Percentiles rank a stretch among this genome's conserved stretches.
These are phyloP conservation scores for Spiromastix sp. DNA, from an alignment of 2,329 filamentous ascomycete genomes.

Conservation along the genomic window DNA sequence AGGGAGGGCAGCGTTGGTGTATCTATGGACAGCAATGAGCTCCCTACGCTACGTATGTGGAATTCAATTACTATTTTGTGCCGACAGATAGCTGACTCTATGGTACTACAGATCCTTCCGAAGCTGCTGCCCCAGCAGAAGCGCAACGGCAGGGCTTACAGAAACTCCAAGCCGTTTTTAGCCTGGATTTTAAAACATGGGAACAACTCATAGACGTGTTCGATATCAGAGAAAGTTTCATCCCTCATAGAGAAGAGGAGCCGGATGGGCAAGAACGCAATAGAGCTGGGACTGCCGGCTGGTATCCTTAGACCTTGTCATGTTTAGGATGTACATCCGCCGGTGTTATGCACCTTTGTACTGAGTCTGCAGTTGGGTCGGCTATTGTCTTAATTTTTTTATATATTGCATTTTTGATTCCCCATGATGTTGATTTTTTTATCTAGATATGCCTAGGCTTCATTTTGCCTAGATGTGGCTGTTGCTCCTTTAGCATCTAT, in stretches of 20 bases:
- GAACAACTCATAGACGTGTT: slow-evolving; percentile 64
- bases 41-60: slow-evolving; percentile 70
- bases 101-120: slow-evolving; percentile 30
- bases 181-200: slow-evolving; percentile 80
- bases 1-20: slow-evolving; percentile 72
- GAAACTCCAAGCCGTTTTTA: slow-evolving; percentile 78
- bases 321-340: too few relatives aligned
- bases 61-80: slow-evolving; percentile 2
- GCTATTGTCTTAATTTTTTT: too few relatives aligned
- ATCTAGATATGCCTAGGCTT: too few relatives aligned
- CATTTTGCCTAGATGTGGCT: too few relatives aligned
- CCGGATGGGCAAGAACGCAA: slow-evolving; percentile 40
- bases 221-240: slow-evolving; percentile 67
- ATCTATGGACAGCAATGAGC: slow-evolving; percentile 57
- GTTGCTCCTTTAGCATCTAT: too few relatives aligned
- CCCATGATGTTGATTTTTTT: too few relatives aligned
- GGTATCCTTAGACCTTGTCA: slow-evolving; percentile 58
- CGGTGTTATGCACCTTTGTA: too few relatives aligned
- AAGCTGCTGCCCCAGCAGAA: slow-evolving; percentile 36
- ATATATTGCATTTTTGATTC: too few relatives aligned
- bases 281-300: slow-evolving; percentile 49
- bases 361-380: too few relatives aligned
- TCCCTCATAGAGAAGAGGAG: slow-evolving; percentile 65
- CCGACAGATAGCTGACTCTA: slow-evolving; percentile 1
- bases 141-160: slow-evolving; percentile 43